Base-by-base conservation (phyloP, 495 filamentous ascomycete species). In the Bombardia bombarda region DNA sequence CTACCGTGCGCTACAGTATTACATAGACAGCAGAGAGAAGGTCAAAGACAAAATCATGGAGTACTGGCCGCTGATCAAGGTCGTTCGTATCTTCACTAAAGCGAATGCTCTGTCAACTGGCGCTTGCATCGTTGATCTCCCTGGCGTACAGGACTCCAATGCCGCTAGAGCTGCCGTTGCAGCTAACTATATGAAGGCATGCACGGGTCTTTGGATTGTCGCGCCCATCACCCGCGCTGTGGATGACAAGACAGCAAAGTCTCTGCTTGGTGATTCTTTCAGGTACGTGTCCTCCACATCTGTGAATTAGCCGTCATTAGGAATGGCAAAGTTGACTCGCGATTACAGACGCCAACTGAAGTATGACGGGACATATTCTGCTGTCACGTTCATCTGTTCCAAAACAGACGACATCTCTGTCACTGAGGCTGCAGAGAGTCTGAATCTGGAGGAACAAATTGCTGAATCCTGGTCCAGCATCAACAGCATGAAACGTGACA, bases 371-470 rank as follows among this genome's bases (percentile, higher is more conserved):
- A 67, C 59, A 0, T 80, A 77, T 39, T 69, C 65, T 2, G 60
- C 50, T 5, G 65, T 86, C 13, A 82, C 71, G 0, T 81, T 87
- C 41, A 78, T 87, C 19, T 83, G 80, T 47, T 77, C 73, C 17
- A 86, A 85, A 55, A 80, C 78, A 5, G 83, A 86, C 55, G 82
- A 84, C 35, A 79, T 85, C 22, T 70, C 60, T 12, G 50, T 56
- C 7, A 58, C 50, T 0, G 66, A 73, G 42, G 54, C 50, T 6
- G 16, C 49, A 1, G 53, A 53, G n/a, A 42, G 24, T 9, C 36
- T 66, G 38, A 36, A 40, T 17, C 48, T 77, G 3, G 69, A 60
- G 1, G 70, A 77, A 39, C 67, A 72, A 3, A 53, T 17, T 13
- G 32, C 12, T 34, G 53, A 30, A 18, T 33, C 40, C 43, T 47